Base-by-base conservation (phyloP, 1,284 basidiomycete genomes). In the Microbotryomycetes sp. region DNA sequence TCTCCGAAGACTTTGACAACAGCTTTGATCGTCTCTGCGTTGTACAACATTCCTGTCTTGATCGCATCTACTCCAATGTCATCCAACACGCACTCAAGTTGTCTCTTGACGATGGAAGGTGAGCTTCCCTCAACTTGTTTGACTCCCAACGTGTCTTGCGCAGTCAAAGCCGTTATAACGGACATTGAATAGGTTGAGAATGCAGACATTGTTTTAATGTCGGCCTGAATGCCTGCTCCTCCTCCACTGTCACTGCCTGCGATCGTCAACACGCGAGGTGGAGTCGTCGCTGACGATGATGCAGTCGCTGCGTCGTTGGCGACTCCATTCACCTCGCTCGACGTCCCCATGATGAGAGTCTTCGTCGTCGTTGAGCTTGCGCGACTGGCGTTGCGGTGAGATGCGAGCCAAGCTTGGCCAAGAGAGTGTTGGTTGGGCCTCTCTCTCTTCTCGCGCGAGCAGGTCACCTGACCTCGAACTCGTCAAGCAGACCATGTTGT, bases 111-210 rank as follows among this genome's bases (percentile, higher is more conserved):
- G 60, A 76, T 73, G 15, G 65, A 67, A 58, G 75, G 56, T 15
- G 70, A 70, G 42, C 73, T 67, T 4, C 70, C 66, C 56, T 75
- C 73, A n/a, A 78, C 81, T 88, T 87, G 73, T 84, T 80, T 58
- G 0, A 97, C 92, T 4, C 91, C 92, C 0, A 76, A 80, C 0
- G 92, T 96, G 74, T 96, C 96, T 74, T 97, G 93, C 0, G 92
- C 89, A 0, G 90, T 93, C 51, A 97, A 75, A 0, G 91, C 92
- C 0, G 93, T 96, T 58, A 94, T 78, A 4, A 85, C 90, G 60
- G 85, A 88, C n/a, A 88, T 81, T 22, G 90, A 93, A 72, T 92
- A 96, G 70, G 87, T 88, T 31, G 81, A 81, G 29, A 88, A 50
- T 0, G 70, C 68, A 23, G 64, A 49, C 61, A 78, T 72, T 0